A percentile compares a stretch with the other conserved stretches of the same genome.
Evolutionary conservation across 2,329 filamentous ascomycete genomes (phyloP).

Genomic region (Neofusicoccum cordaticola): DNA sequence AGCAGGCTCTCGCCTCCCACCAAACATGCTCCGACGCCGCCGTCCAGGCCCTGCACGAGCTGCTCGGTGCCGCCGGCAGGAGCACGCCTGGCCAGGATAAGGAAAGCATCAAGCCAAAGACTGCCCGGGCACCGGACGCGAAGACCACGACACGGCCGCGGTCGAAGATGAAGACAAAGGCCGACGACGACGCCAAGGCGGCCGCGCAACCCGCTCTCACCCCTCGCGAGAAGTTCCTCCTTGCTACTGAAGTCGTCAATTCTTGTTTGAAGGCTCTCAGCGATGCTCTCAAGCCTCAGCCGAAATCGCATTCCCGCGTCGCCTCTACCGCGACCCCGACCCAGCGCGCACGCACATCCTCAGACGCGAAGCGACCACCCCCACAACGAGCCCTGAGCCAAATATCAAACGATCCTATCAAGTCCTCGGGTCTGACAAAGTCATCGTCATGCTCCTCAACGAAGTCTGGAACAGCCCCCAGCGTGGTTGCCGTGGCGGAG

Average conservation of each 20-base stretch:
- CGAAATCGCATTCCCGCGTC: slow-evolving; percentile 20
- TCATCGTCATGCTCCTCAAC: slow-evolving; percentile 37
- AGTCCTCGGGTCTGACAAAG: slow-evolving; percentile 20
- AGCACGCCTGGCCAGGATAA: slow-evolving; percentile 35
- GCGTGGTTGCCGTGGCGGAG: slow-evolving; percentile 59
- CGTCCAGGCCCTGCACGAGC: slow-evolving; percentile 44
- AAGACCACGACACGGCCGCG: slow-evolving; percentile 19
- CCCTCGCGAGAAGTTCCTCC: slow-evolving; percentile 59
- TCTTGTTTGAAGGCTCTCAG: slow-evolving; percentile 64
- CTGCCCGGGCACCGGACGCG: slow-evolving; percentile 25
- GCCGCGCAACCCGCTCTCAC: slow-evolving; percentile 41
- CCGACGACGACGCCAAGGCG: slow-evolving; percentile 17
- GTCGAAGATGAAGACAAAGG: background rate
- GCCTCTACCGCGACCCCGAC: background rate
- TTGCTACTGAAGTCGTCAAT: slow-evolving; percentile 74
- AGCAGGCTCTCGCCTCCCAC: slow-evolving; percentile 46
- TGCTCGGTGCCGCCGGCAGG: slow-evolving; percentile 39
- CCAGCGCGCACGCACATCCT: background rate
- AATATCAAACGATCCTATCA: slow-evolving; percentile 53
- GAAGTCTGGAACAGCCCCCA: slow-evolving; percentile 29
- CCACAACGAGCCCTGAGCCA: slow-evolving; percentile 60
- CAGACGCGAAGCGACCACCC: slow-evolving; percentile 47
- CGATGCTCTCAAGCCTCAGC: slow-evolving; percentile 59
- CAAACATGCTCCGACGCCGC: slow-evolving; percentile 51
- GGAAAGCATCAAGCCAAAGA: slow-evolving; percentile 24